Evolutionary conservation across 179 eudicot species (phyloP).

Genomic region (Pouteria campechiana): DNA sequence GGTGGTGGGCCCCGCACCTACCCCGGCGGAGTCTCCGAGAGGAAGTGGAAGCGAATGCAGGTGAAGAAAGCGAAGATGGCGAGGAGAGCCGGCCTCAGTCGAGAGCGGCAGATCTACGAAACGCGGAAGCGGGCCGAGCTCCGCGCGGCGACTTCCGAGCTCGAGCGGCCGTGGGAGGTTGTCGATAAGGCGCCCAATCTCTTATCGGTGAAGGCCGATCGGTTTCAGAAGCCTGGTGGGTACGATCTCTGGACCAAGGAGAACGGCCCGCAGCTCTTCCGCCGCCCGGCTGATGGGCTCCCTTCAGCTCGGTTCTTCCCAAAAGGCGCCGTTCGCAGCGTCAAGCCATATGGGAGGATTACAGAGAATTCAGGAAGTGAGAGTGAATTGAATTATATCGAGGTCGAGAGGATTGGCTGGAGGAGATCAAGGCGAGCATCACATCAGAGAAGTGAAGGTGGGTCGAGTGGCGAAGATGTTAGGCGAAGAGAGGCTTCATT

Average conservation of each 20-base stretch:
- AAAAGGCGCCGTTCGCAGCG: conserved; percentile 68
- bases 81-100: conserved; percentile 62
- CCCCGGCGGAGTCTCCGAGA: conserved; percentile 93
- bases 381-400: conserved; percentile 8
- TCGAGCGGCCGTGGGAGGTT: conserved; percentile 88
- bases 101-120: conserved; percentile 85
- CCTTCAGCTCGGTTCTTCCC: conserved; percentile 77
- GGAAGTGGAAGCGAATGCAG: conserved; percentile 98
- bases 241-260: conserved; percentile 80
- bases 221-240: conserved; percentile 91
- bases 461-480: background rate
- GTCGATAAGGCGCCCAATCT: conserved; percentile 39
- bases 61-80: conserved; percentile 62
- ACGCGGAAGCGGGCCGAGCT: conserved; percentile 95
- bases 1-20: conserved; percentile 93
- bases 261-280: conserved; percentile 82
- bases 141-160: conserved; percentile 71
- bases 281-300: conserved; percentile 28
- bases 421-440: conserved; percentile 3
- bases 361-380: conserved; percentile 2
- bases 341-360: conserved; percentile 42
- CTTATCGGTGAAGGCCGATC: conserved; percentile 60
- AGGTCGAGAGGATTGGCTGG: conserved; percentile 3
- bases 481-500: background rate
- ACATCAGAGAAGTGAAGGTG: conserved; percentile 3